Evolutionary conservation across 768 basidiomycete species (phyloP).

Genomic region (Cystobasidium ongulense): DNA sequence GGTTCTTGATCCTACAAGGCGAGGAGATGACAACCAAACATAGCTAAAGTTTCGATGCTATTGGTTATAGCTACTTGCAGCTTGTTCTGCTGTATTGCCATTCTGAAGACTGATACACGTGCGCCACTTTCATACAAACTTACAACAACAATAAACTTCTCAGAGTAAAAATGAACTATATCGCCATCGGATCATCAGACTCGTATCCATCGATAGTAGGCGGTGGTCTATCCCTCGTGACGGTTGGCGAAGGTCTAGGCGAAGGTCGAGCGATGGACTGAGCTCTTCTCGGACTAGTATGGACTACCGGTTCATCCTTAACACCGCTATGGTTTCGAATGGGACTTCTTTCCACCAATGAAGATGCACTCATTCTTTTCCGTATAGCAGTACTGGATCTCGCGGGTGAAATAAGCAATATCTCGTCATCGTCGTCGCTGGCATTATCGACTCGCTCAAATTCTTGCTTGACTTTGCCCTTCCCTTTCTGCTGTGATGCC

Average conservation of each 20-base stretch:
- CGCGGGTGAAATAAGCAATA: background rate
- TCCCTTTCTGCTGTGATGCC: too few species aligned
- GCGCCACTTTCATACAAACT: background rate
- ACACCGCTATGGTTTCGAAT: background rate
- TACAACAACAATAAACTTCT: constrained; percentile 1
- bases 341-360: background rate
- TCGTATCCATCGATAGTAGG: constrained; percentile 2
- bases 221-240: background rate
- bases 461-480: background rate
- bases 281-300: background rate
- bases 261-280: background rate
- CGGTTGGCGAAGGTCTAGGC: background rate
- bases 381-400: background rate
- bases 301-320: background rate
- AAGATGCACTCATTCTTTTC: background rate
- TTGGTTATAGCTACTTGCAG: too few species aligned
- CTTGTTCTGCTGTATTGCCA: too few species aligned
- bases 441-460: background rate
- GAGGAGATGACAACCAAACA: too few species aligned
- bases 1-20: too few species aligned
- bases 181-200: background rate
- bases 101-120: too few species aligned
- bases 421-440: background rate
- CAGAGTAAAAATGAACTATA: background rate
- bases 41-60: too few species aligned